Evolutionary conservation across 352 stramenopile genomes (phyloP), one percentile per base, ranked within the genome.

Genomic region (Elongisporangium undulatum): DNA sequence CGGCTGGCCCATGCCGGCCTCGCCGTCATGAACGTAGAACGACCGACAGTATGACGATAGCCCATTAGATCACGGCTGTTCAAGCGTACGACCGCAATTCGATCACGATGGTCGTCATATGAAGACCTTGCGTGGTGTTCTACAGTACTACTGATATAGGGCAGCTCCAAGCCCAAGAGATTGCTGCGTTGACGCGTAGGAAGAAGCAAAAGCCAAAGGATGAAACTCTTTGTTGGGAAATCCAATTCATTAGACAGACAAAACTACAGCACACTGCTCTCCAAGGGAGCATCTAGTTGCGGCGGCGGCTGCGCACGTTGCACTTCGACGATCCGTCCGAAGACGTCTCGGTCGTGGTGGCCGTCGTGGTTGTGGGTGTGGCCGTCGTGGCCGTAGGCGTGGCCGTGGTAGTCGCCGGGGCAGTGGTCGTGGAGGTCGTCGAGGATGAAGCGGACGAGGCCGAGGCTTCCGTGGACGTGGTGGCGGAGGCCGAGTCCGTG

Each of bases 291-390:
- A n/a, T 58, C 53, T 62, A 72, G 19, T 62, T 66, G 38, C 68
- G 67, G 7, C 67, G 65, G 34, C 68, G 65, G 24, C 49, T 54
- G 48, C 65, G 55, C 15, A 71, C 56, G 66, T 75, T 51, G 57
- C 68, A 34, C 64, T 67, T 60, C 19, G 13, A 45, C 0, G 34
- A 45, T 1, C 34, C 34, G 17, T 45, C 34, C 12, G 34, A 45
- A 45, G 34, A 45, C 34, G 34, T 17, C 34, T 45, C 34, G 34
- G 34, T 45, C 10, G 34, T 45, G 34, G 34, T 49, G 13, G 19
- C 23, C 38, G 61, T 34, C n/a, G 61, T 48, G 12, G 51, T 53
- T 56, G 59, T 39, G 13, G 63, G 21, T 3, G 55, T 58, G 39
- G 58, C 51, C 10, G 67, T 52, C 1, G 64, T 59, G 59, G 34